Conservation (phyloP, 176 grass and related monocot species). For the Oryza meyeriana region DNA sequence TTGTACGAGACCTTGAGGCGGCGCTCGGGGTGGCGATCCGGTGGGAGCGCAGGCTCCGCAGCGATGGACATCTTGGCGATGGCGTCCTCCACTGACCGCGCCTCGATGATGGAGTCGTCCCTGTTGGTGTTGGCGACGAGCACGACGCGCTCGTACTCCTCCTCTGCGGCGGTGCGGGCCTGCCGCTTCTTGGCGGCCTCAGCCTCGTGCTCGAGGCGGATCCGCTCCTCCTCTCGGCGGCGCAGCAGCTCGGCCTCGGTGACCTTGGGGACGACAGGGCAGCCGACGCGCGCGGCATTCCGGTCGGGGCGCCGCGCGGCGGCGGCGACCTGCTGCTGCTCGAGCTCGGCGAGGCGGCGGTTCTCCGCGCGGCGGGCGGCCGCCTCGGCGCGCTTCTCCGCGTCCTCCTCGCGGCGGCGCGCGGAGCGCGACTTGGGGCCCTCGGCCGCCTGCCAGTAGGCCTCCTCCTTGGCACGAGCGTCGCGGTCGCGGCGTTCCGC, state of each 20-base stretch:
- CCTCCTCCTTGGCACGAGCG: conserved; percentile 45
- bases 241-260: conserved; percentile 60
- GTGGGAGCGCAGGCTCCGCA: conserved; percentile 13
- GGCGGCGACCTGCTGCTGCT: conserved; percentile 47
- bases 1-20: conserved; percentile 64
- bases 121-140: conserved; percentile 65
- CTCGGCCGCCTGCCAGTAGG: conserved; percentile 64
- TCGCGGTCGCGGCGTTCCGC: conserved; percentile 46
- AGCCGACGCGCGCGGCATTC: conserved; percentile 45
- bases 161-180: conserved; percentile 41
- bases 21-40: conserved; percentile 61
- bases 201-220: conserved; percentile 38
- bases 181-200: conserved; percentile 47
- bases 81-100: conserved; percentile 59
- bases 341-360: conserved; percentile 56
- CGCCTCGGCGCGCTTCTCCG: conserved; percentile 54
- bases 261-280: conserved; percentile 57
- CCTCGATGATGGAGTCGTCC: conserved; percentile 73
- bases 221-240: conserved; percentile 54
- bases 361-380: conserved; percentile 53
- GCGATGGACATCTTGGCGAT: conserved; percentile 50
- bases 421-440: conserved; percentile 58
- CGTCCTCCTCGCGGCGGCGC: conserved; percentile 60
- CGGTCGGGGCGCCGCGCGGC: conserved; percentile 38
- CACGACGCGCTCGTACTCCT: conserved; percentile 58